Percentiles rank a stretch among this genome's conserved stretches.
These are phyloP conservation scores for Trichosporon asahii DNA, from an alignment of 1,284 basidiomycete genomes.

Conservation along the genomic window DNA sequence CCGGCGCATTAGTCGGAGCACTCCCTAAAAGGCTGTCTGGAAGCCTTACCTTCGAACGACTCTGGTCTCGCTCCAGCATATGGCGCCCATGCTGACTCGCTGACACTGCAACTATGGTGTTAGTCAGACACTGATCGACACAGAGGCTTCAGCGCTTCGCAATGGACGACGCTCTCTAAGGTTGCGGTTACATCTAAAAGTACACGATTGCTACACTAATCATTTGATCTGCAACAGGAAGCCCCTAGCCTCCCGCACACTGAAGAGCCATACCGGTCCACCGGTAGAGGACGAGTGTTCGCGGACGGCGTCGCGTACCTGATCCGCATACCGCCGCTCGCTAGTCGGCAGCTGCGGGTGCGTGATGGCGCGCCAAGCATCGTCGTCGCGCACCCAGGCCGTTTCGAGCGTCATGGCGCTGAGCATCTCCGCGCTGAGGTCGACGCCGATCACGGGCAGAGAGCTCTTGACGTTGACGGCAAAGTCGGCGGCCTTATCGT, in stretches of 20 bases:
- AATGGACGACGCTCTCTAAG: too few relatives aligned
- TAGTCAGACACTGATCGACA: too few relatives aligned
- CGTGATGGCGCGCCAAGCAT: constrained; percentile 36
- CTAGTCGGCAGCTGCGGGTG: constrained; percentile 23
- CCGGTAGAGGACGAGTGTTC: constrained; percentile 15
- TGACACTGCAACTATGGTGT: too few relatives aligned
- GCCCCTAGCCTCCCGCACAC: constrained; percentile 48
- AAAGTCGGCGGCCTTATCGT: constrained; percentile 48
- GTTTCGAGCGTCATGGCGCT: constrained; percentile 40
- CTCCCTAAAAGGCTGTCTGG: too few relatives aligned
- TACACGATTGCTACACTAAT: not conserved
- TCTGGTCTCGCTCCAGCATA: too few relatives aligned
- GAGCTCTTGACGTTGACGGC: constrained; percentile 34
- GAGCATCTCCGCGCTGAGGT: constrained; percentile 37
- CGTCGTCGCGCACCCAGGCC: constrained; percentile 46
- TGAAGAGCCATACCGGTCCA: constrained; percentile 59
- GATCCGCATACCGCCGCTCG: constrained; percentile 39
- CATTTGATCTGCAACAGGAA: constrained; percentile 27
- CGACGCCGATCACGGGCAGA: constrained; percentile 45
- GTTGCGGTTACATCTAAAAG: not conserved
- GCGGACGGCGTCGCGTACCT: constrained; percentile 33
- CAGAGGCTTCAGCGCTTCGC: too few relatives aligned
- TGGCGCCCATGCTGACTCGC: too few relatives aligned
- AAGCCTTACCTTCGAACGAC: too few relatives aligned
- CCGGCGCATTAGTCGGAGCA: too few relatives aligned